A percentile compares a stretch with the other conserved stretches of the same genome.
Evolutionary conservation across 2,329 filamentous ascomycete species (phyloP).

Genomic region (Pestalotiopsis fici): DNA sequence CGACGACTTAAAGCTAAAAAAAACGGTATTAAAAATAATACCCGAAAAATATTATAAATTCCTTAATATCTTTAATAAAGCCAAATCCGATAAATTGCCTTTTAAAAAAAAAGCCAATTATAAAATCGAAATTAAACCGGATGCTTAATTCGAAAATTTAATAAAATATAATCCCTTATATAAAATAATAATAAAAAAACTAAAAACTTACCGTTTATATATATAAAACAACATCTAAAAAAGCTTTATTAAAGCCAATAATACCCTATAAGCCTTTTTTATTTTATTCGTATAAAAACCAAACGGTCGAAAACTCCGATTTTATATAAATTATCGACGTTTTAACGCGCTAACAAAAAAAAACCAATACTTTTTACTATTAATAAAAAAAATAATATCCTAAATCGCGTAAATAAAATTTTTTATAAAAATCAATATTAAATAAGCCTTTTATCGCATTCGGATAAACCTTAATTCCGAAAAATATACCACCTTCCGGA

Average conservation of each 20-base stretch:
- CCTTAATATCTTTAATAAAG: background rate
- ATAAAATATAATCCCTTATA: background rate
- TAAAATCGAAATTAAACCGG: background rate
- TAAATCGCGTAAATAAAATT: slow-evolving; percentile 2
- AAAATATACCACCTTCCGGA: slow-evolving; percentile 7
- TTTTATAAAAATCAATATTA: slow-evolving; percentile 9
- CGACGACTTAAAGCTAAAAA: background rate
- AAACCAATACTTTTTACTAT: background rate
- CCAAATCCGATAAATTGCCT: background rate
- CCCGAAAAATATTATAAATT: background rate
- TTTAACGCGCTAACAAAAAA: slow-evolving; percentile 4
- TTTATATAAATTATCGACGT: slow-evolving; percentile 10
- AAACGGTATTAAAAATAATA: background rate
- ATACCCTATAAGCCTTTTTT: background rate
- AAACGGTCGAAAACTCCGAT: background rate
- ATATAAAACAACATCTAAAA: background rate
- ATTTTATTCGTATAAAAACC: background rate
- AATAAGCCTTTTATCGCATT: slow-evolving; percentile 6
- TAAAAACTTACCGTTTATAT: slow-evolving; percentile 4
- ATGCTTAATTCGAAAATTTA: background rate
- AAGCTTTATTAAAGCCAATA: background rate
- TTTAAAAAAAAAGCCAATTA: background rate
- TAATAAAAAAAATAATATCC: slow-evolving; percentile 5
- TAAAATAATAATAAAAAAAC: background rate
- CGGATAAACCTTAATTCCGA: background rate